Conservation (phyloP, 2,329 filamentous ascomycete genomes). For the Penicillium sp. region DNA sequence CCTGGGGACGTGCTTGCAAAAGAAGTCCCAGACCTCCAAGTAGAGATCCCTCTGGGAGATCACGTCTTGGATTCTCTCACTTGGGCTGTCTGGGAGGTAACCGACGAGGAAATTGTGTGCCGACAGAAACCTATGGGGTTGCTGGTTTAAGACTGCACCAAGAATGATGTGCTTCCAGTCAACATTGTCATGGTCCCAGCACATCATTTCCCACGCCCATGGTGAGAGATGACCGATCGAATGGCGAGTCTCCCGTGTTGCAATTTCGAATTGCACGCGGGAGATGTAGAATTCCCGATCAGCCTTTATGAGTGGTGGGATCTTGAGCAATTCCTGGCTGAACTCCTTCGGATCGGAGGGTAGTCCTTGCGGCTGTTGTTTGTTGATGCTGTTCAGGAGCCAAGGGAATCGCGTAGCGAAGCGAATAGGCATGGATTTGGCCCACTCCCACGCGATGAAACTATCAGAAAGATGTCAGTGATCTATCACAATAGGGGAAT, state of each 20-base stretch:
- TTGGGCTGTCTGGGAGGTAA: background rate
- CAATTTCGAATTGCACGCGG: slow-evolving; percentile 2
- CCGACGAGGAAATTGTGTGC: background rate
- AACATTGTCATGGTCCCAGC: background rate
- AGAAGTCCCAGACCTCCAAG: background rate
- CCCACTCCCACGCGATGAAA: background rate
- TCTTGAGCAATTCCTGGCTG: background rate
- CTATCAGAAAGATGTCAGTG: background rate
- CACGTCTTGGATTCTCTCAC: background rate
- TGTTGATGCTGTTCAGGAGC: background rate
- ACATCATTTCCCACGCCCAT: background rate
- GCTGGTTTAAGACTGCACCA: no score
- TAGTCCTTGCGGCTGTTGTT: background rate
- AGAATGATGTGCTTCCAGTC: slow-evolving; percentile 10
- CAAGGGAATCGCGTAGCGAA: background rate
- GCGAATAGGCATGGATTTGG: background rate
- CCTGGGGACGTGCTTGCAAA: background rate
- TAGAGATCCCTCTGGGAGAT: background rate
- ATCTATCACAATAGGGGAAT: background rate
- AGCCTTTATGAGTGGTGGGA: background rate
- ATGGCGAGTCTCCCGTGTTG: background rate
- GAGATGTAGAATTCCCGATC: background rate
- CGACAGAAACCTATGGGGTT: background rate
- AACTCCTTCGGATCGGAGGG: background rate
- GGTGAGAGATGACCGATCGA: background rate